Conservation (phyloP, 1,284 basidiomycete species). For the Microbotryum intermedium region DNA sequence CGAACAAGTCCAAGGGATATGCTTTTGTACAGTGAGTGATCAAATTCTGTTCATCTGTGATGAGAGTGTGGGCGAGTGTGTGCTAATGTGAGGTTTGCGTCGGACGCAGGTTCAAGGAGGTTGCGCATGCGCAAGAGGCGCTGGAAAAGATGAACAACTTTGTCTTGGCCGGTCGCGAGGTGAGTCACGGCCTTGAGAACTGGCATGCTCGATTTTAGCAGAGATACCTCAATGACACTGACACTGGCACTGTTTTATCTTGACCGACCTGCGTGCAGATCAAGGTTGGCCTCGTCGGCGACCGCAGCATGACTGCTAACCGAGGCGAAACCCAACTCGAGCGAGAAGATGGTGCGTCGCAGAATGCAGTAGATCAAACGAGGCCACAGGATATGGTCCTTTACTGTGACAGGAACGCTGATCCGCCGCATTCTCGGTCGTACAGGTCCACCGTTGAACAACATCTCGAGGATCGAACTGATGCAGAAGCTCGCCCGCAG, state of each 20-base stretch:
- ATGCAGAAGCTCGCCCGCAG: constrained; percentile 98
- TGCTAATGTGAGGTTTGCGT: constrained; percentile 1
- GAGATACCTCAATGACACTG: too few relatives aligned
- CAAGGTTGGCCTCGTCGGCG: constrained; percentile 34
- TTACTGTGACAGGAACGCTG: neutral
- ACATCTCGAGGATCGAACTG: constrained; percentile 88
- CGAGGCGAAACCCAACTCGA: constrained; percentile 19
- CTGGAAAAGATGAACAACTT: constrained; percentile 98
- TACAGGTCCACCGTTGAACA: constrained; percentile 67
- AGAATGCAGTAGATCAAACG: neutral
- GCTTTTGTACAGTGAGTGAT: constrained; percentile 82
- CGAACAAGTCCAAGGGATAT: constrained; percentile 93
- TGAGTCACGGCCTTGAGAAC: constrained; percentile 41
- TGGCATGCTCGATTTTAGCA: too few relatives aligned
- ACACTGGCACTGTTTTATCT: neutral
- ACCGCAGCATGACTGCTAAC: constrained; percentile 27
- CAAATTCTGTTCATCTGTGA: constrained; percentile 1
- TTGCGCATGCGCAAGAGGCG: constrained; percentile 89
- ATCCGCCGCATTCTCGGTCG: neutral
- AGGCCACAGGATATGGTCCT: neutral
- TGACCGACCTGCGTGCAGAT: constrained; percentile 15
- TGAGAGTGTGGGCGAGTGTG: too few relatives aligned
- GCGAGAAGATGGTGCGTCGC: constrained; percentile 21
- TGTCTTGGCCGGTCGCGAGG: constrained; percentile 85
- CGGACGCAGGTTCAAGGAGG: constrained; percentile 62